Percentiles rank a stretch among this genome's conserved stretches.
phyloP scores from a whole-genome alignment of 2,329 filamentous ascomycete genomes.

The Dactylellina parvicollis region DNA sequence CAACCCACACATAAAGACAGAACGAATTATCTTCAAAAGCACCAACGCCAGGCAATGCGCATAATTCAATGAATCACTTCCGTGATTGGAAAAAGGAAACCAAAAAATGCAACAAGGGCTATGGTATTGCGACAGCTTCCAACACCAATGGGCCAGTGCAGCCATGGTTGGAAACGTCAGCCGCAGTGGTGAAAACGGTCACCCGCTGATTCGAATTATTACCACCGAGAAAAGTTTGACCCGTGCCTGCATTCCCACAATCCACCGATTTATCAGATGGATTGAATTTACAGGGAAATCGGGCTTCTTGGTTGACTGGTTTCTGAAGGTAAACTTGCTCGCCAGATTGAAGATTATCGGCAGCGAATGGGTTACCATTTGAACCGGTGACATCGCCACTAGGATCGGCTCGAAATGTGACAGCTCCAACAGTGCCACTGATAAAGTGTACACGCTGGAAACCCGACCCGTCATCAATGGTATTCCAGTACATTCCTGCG shows the following conservation, averaged over 20 bases:
- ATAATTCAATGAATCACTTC: neutral
- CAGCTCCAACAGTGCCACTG: neutral
- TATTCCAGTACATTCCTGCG: conserved; percentile 11
- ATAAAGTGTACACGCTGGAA: neutral
- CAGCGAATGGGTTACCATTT: conserved; percentile 2
- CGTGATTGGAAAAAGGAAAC: neutral
- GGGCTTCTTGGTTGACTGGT: neutral
- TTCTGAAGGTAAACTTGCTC: conserved; percentile 14
- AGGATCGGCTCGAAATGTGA: conserved; percentile 10
- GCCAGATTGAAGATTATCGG: neutral
- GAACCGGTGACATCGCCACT: neutral
- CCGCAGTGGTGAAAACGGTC: neutral
- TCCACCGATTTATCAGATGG: neutral
- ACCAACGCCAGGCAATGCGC: conserved; percentile 9
- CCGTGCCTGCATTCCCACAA: conserved; percentile 1
- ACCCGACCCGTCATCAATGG: neutral
- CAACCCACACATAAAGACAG: neutral
- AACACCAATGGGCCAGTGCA: neutral
- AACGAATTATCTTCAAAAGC: neutral
- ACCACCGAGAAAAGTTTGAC: neutral
- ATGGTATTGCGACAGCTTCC: conserved; percentile 1
- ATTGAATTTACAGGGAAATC: neutral
- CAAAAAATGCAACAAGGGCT: neutral
- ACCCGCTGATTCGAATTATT: neutral
- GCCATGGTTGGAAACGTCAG: neutral